phyloP scores from a whole-genome alignment of 352 stramenopile genomes.

The Pythium biforme region DNA sequence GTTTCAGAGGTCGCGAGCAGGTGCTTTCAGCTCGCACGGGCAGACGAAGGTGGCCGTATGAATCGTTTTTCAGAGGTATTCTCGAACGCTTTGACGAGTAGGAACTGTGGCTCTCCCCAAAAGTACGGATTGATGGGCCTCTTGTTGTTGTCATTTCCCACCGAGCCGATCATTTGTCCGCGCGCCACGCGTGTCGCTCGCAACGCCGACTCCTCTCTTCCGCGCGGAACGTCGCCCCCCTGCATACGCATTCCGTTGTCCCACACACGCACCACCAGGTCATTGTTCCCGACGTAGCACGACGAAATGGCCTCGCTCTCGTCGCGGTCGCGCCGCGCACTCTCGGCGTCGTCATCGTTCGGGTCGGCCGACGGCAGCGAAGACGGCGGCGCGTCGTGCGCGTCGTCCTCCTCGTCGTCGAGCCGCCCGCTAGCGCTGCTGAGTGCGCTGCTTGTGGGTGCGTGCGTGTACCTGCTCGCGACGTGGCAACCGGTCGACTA shows the following conservation, averaged over 20 bases:
- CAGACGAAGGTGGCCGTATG: neutral
- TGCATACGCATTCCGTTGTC: neutral
- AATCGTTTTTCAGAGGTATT: constrained; percentile 6
- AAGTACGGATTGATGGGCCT: constrained; percentile 20
- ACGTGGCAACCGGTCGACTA: constrained; percentile 29
- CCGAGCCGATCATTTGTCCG: neutral
- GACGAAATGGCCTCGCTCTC: constrained; percentile 28
- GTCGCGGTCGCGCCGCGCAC: constrained; percentile 23
- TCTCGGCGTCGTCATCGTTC: constrained; percentile 8
- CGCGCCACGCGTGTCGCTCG: neutral
- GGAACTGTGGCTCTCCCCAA: neutral
- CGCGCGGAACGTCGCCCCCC: neutral
- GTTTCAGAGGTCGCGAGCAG: no score
- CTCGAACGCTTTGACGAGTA: neutral
- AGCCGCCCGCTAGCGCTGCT: constrained; percentile 6
- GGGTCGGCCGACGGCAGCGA: constrained; percentile 8
- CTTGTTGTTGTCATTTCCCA: constrained; percentile 2
- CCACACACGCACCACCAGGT: neutral
- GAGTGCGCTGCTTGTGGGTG: constrained; percentile 5
- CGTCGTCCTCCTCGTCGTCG: neutral
- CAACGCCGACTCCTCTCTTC: neutral
- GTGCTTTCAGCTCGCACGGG: no score
- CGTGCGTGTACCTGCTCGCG: constrained; percentile 20
- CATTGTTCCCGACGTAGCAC: no score
- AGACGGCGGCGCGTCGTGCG: neutral